A percentile compares a stretch with the other conserved stretches of the same genome.
These are phyloP conservation scores for Parsonsia alboflavescens DNA, from an alignment of 257 asterid species.

Conservation along the genomic window DNA sequence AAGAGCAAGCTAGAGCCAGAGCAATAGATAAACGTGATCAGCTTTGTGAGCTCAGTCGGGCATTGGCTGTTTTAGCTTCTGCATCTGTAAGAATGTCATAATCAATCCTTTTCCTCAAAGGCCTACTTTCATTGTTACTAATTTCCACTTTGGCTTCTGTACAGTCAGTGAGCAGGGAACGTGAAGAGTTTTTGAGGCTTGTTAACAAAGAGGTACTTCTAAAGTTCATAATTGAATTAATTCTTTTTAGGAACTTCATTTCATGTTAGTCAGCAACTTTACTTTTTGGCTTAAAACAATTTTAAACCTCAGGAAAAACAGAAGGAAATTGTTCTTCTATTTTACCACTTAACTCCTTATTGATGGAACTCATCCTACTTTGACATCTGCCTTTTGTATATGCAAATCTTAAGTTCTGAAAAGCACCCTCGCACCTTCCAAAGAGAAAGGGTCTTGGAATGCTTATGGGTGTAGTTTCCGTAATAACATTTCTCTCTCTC, in stretches of 20 bases:
- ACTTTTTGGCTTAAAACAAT: background rate
- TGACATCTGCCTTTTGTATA: too few relatives aligned
- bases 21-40: conserved; percentile 73
- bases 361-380: too few relatives aligned
- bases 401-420: too few relatives aligned
- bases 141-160: conserved; percentile 14
- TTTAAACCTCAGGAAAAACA: background rate
- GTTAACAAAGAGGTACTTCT: conserved; percentile 76
- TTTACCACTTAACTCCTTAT: too few relatives aligned
- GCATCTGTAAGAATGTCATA: conserved; percentile 56
- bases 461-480: too few relatives aligned
- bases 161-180: conserved; percentile 89
- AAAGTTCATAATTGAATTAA: background rate
- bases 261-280: background rate
- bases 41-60: conserved; percentile 82
- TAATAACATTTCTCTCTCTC: too few relatives aligned
- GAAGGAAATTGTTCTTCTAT: background rate
- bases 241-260: background rate
- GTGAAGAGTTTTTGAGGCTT: conserved; percentile 80
- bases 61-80: conserved; percentile 86
- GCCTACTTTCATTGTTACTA: conserved; percentile 8
- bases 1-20: conserved; percentile 65
- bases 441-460: too few relatives aligned
- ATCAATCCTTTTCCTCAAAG: background rate
- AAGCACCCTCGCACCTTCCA: too few relatives aligned